Evolutionary conservation across 2,329 filamentous ascomycete species (phyloP).

Genomic region (Sporothrix curviconia): DNA sequence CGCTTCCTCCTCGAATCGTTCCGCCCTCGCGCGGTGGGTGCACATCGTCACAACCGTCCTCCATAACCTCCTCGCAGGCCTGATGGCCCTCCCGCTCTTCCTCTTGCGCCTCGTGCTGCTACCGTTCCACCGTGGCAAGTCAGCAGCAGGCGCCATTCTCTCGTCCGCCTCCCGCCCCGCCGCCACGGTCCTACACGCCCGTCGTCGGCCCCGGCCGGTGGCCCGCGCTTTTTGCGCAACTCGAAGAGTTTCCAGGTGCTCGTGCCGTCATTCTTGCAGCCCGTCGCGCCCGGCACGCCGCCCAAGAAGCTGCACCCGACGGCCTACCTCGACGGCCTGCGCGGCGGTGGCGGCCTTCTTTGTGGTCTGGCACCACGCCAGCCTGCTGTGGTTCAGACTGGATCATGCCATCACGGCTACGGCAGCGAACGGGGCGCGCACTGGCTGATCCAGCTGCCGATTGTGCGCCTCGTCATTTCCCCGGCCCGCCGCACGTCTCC

Average conservation of each 20-base stretch:
- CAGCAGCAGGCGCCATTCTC: too few relatives aligned
- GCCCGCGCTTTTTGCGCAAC: not conserved
- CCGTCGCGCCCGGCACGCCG: not conserved
- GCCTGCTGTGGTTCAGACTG: slow-evolving; percentile 27
- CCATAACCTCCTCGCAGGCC: too few relatives aligned
- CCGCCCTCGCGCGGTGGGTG: too few relatives aligned
- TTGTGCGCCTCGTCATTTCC: too few relatives aligned
- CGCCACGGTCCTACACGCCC: too few relatives aligned
- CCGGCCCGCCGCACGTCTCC: slow-evolving; percentile 33
- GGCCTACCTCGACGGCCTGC: slow-evolving; percentile 40
- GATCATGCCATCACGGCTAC: slow-evolving; percentile 26
- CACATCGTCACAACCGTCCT: too few relatives aligned
- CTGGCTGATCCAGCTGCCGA: slow-evolving; percentile 28
- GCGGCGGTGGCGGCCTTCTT: slow-evolving; percentile 50
- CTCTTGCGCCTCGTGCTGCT: too few relatives aligned
- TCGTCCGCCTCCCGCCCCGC: too few relatives aligned
- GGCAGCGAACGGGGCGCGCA: slow-evolving; percentile 16
- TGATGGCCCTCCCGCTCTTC: too few relatives aligned
- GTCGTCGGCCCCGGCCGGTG: not conserved
- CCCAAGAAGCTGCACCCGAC: slow-evolving; percentile 20
- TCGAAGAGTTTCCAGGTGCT: slow-evolving; percentile 10
- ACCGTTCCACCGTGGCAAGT: too few relatives aligned
- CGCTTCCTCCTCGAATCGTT: too few relatives aligned
- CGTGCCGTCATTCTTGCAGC: slow-evolving; percentile 16
- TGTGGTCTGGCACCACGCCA: slow-evolving; percentile 45